A percentile compares a stretch with the other conserved stretches of the same genome.
Conservation (phyloP, 2,329 filamentous ascomycete genomes). For the Truncatella angustata region DNA sequence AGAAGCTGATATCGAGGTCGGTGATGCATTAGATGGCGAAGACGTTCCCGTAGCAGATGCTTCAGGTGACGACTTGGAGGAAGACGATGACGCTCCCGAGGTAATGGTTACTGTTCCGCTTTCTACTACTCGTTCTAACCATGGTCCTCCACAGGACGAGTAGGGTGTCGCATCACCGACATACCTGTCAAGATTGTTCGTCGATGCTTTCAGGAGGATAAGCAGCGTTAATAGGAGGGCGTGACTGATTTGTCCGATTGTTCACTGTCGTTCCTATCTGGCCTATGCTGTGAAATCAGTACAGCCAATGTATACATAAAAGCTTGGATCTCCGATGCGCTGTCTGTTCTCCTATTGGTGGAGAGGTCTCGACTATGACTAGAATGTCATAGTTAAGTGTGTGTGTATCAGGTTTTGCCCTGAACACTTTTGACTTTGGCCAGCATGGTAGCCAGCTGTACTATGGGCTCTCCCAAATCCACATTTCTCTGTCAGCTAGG, state of each 20-base stretch:
- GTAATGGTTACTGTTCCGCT: slow-evolving; percentile 16
- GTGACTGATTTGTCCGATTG: not conserved
- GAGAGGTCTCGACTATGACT: too few relatives aligned
- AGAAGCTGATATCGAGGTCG: slow-evolving; percentile 20
- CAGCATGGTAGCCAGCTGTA: too few relatives aligned
- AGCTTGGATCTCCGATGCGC: too few relatives aligned
- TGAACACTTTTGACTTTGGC: too few relatives aligned
- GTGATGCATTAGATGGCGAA: slow-evolving; percentile 16
- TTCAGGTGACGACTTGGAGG: slow-evolving; percentile 16
- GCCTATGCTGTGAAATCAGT: too few relatives aligned
- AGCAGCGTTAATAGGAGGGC: slow-evolving; percentile 16
- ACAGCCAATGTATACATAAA: too few relatives aligned
- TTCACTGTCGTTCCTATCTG: too few relatives aligned
- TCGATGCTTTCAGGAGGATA: slow-evolving; percentile 22
- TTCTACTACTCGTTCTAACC: slow-evolving; percentile 21
- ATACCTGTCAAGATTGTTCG: slow-evolving; percentile 20
- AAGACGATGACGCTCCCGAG: slow-evolving; percentile 17
- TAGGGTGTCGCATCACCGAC: slow-evolving; percentile 21
- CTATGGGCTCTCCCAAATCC: too few relatives aligned
- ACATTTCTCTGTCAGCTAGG: too few relatives aligned
- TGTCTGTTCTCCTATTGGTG: too few relatives aligned
- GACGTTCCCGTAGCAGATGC: slow-evolving; percentile 11
- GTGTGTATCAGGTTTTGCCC: too few relatives aligned
- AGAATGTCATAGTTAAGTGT: too few relatives aligned
- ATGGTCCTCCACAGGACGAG: slow-evolving; percentile 27